Percentiles rank a stretch among this genome's conserved stretches.
These are phyloP conservation scores for Citrus unshiu DNA, from an alignment of 345 rosid genomes.

Conservation along the genomic window DNA sequence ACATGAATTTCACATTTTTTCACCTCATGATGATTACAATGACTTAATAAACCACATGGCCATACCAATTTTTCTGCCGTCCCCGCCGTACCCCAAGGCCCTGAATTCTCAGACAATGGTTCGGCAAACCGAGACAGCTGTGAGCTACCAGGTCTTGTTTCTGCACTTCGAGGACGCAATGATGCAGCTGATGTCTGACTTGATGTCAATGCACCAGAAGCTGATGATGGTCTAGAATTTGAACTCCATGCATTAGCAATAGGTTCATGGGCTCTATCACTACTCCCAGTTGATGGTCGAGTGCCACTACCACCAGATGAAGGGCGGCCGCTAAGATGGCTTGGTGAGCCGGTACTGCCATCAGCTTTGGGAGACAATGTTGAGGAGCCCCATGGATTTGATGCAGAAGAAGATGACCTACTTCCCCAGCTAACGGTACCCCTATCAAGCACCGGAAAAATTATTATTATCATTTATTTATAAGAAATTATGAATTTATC, in stretches of 20 bases:
- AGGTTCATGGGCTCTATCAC: conserved; percentile 72
- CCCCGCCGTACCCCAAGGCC: conserved; percentile 49
- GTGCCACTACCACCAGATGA: conserved; percentile 94
- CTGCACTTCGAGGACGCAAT: conserved; percentile 95
- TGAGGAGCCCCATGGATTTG: conserved; percentile 91
- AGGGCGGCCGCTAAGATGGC: conserved; percentile 78
- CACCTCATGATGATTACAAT: background rate
- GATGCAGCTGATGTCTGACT: conserved; percentile 61
- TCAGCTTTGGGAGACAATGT: conserved; percentile 65
- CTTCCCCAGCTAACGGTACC: conserved; percentile 96
- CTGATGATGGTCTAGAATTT: conserved; percentile 91
- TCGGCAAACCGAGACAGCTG: conserved; percentile 99
- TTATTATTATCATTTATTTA: too few species aligned
- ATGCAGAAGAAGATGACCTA: conserved; percentile 59
- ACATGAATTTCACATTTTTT: background rate
- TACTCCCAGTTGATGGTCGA: conserved; percentile 90
- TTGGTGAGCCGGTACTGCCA: conserved; percentile 74
- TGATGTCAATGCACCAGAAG: conserved; percentile 80
- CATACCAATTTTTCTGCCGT: conserved; percentile 65
- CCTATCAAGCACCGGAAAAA: conserved; percentile 34
- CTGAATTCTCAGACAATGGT: conserved; percentile 60
- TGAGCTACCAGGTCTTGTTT: conserved; percentile 98
- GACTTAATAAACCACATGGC: conserved; percentile 6
- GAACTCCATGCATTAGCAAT: conserved; percentile 63
- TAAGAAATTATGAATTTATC: background rate